A percentile compares a stretch with the other conserved stretches of the same genome.
These are phyloP conservation scores for Elsinoe arachidis DNA, from an alignment of 2,329 filamentous ascomycete genomes.

Conservation along the genomic window DNA sequence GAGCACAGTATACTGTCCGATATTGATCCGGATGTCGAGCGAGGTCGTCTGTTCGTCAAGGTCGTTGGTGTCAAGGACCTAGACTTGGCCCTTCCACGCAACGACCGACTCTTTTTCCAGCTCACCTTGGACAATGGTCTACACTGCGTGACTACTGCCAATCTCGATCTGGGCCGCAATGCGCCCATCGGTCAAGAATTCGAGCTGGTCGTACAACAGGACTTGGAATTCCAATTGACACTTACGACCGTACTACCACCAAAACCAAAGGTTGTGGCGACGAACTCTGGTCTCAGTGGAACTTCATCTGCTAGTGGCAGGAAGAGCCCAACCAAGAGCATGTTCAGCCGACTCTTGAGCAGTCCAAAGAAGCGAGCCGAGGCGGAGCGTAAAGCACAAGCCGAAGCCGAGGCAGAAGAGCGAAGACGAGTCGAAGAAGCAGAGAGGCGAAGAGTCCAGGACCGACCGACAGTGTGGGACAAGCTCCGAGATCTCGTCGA, in stretches of 20 bases:
- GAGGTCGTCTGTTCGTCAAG: slow-evolving; percentile 91
- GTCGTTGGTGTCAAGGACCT: slow-evolving; percentile 97
- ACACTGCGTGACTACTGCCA: slow-evolving; percentile 93
- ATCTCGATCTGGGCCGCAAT: slow-evolving; percentile 83
- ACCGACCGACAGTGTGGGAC: slow-evolving; percentile 71
- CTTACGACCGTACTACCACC: slow-evolving; percentile 90
- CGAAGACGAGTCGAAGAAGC: slow-evolving; percentile 35
- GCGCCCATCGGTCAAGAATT: slow-evolving; percentile 97
- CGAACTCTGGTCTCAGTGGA: slow-evolving; percentile 31
- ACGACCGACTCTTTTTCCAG: slow-evolving; percentile 87
- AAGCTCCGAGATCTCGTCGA: slow-evolving; percentile 75
- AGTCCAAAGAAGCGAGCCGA: slow-evolving; percentile 97
- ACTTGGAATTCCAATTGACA: slow-evolving; percentile 97
- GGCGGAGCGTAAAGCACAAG: slow-evolving; percentile 71
- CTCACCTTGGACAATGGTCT: slow-evolving; percentile 96
- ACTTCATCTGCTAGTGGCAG: slow-evolving; percentile 43
- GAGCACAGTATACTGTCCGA: slow-evolving; percentile 57
- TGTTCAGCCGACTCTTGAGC: slow-evolving; percentile 85
- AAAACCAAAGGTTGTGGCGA: slow-evolving; percentile 44
- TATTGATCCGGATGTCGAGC: slow-evolving; percentile 71
- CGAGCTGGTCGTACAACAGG: slow-evolving; percentile 90
- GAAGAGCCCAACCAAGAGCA: slow-evolving; percentile 65
- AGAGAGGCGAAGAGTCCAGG: slow-evolving; percentile 46
- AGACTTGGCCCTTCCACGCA: slow-evolving; percentile 80
- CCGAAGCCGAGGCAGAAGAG: slow-evolving; percentile 62